Conservation (phyloP, 352 stramenopile genomes). For the Globisporangium mamillatum region DNA sequence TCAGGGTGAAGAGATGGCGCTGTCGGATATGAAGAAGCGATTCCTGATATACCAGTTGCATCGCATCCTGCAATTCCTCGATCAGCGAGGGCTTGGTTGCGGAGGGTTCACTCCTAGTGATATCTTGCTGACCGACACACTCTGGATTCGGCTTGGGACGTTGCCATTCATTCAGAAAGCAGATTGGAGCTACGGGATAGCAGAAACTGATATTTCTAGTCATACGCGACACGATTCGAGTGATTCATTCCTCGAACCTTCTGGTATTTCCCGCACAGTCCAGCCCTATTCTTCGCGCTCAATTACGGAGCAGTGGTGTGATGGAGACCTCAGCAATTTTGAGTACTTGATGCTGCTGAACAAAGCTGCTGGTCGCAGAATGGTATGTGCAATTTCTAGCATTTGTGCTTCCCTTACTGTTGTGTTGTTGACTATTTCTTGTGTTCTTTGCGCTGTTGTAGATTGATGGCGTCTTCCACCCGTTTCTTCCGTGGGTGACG, state of each 20-base stretch:
- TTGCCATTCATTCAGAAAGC: conserved; percentile 27
- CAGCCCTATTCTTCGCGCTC: conserved; percentile 26
- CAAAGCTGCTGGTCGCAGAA: conserved; percentile 79
- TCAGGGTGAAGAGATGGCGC: conserved; percentile 25
- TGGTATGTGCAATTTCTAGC: conserved; percentile 31
- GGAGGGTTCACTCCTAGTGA: conserved; percentile 39
- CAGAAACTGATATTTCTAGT: background rate
- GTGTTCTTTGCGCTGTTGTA: conserved; percentile 17
- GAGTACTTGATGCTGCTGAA: conserved; percentile 95
- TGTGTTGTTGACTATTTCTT: background rate
- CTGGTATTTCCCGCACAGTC: conserved; percentile 17
- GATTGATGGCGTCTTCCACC: conserved; percentile 83
- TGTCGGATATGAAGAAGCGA: conserved; percentile 58
- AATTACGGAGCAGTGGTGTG: conserved; percentile 87
- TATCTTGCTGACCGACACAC: conserved; percentile 43
- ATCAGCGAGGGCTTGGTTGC: conserved; percentile 36
- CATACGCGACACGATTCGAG: background rate
- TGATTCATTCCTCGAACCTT: background rate
- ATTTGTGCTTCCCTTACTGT: background rate
- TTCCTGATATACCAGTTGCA: conserved; percentile 71
- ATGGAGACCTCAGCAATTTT: conserved; percentile 88
- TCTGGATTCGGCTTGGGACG: conserved; percentile 48
- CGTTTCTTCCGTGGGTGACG: conserved; percentile 95
- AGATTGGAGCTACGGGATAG: background rate
- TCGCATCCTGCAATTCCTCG: conserved; percentile 42